Evolutionary conservation across 1,284 basidiomycete species (phyloP).

Genomic region (Naganishia sp.): DNA sequence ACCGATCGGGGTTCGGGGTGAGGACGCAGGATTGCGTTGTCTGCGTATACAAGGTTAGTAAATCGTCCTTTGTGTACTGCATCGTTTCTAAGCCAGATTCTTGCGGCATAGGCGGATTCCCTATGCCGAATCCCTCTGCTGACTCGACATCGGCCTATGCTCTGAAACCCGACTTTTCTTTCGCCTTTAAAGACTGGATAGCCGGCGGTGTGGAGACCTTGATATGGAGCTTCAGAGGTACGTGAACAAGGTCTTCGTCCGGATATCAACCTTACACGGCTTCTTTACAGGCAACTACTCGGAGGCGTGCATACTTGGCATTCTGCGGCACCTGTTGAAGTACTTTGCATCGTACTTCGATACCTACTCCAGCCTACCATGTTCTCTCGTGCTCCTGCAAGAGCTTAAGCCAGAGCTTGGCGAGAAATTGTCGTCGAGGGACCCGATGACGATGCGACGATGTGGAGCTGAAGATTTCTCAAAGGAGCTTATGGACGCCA

Average conservation of each 20-base stretch:
- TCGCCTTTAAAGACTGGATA: slow-evolving; percentile 31
- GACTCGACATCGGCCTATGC: slow-evolving; percentile 11
- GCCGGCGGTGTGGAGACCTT: slow-evolving; percentile 26
- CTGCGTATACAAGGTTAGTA: slow-evolving; percentile 21
- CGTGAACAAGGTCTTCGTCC: background rate
- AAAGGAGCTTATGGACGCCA: slow-evolving; percentile 1
- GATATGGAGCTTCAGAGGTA: slow-evolving; percentile 31
- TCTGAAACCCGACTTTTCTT: slow-evolving; percentile 28
- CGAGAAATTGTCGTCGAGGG: background rate
- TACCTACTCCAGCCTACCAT: background rate
- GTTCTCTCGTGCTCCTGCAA: slow-evolving; percentile 26
- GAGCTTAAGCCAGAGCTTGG: slow-evolving; percentile 14
- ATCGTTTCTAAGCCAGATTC: background rate
- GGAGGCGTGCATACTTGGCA: slow-evolving; percentile 10
- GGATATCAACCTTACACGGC: too few relatives aligned
- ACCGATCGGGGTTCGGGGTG: slow-evolving; percentile 15
- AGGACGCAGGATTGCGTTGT: slow-evolving; percentile 13
- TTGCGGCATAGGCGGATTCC: slow-evolving; percentile 22
- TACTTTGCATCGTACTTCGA: slow-evolving; percentile 20
- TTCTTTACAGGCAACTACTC: slow-evolving; percentile 27
- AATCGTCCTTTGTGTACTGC: background rate
- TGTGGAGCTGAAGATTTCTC: slow-evolving; percentile 17
- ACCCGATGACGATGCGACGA: slow-evolving; percentile 15
- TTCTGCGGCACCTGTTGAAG: slow-evolving; percentile 27
- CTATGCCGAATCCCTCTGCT: slow-evolving; percentile 18